Base-by-base conservation (phyloP, 2,329 filamentous ascomycete species). In the Pseudogymnoascus sp. region DNA sequence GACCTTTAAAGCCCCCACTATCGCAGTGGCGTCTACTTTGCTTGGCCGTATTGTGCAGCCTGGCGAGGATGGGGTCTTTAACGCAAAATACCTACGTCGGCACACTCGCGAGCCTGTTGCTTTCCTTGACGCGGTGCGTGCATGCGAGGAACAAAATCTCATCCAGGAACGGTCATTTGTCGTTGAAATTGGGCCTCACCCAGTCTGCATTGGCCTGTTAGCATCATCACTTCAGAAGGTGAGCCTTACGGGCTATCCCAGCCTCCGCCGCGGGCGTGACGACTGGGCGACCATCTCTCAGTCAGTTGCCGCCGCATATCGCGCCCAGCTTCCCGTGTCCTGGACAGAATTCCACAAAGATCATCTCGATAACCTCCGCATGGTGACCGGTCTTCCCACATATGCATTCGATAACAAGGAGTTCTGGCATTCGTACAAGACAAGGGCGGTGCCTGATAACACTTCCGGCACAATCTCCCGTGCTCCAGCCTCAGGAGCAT, bases 141-240 rank as follows among this genome's bases (percentile, higher is more conserved):
- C 78, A 19, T 86, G 83, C 6, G 80, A 84, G 70, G 77, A 82
- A 60, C 77, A 81, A 14, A 81, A 81, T 64, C 74, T 81, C 12
- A 83, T 89, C 59, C 81, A 87, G 65, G 84, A 86, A 67, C 84
- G 87, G 74, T 89, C 87, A 1, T 79, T 85, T 31, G 89, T 84
- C 82, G 76, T 91, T 61, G 89, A 91, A 72, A 76, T 90, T 65
- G 88, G 89, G 14, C 87, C 88, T 38, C 85, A 89, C 69, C 86
- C 87, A 0, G 82, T 90, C 12, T 88, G 84, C 73, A 81, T 82
- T 56, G 82, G 82, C 64, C 86, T 91, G 81, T 81, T 90, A 67
- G 86, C 86, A 76, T 81, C 83, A 7, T 84, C 82, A 4, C 81
- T 89, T 61, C 81, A 81, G 22, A 65, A 62, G 6, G 73, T 76